These are phyloP conservation scores for Tolypocladium pustulatum DNA, from an alignment of 2,329 filamentous ascomycete species.

Conservation along the genomic window DNA sequence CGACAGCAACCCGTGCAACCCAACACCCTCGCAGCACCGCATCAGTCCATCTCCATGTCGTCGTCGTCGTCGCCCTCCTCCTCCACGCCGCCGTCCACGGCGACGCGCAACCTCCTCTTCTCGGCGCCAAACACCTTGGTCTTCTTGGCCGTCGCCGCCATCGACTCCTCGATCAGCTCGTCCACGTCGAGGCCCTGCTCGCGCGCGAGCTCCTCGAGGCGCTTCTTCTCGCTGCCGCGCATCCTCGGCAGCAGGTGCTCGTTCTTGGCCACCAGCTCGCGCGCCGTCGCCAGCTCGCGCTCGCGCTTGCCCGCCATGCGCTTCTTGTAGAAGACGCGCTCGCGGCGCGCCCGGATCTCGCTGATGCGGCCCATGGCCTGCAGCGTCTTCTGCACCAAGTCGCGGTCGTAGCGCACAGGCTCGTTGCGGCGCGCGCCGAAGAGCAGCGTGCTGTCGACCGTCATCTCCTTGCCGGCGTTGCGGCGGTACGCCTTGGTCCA, in stretches of 20 bases:
- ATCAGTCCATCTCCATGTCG: slow-evolving; percentile 22
- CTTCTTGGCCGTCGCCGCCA: slow-evolving; percentile 13
- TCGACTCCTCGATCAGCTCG: slow-evolving; percentile 27
- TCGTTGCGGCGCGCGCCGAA: slow-evolving; percentile 91
- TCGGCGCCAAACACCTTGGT: slow-evolving; percentile 32
- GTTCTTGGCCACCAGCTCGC: slow-evolving; percentile 84
- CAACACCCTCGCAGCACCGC: neutral
- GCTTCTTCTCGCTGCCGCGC: slow-evolving; percentile 50
- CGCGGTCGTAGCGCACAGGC: slow-evolving; percentile 90
- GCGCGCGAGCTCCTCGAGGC: slow-evolving; percentile 44
- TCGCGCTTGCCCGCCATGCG: slow-evolving; percentile 87
- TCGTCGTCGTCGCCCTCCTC: slow-evolving; percentile 10
- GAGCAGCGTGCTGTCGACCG: slow-evolving; percentile 85
- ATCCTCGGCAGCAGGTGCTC: slow-evolving; percentile 79
- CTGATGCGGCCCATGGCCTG: slow-evolving; percentile 83
- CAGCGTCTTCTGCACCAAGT: slow-evolving; percentile 77
- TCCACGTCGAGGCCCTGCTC: slow-evolving; percentile 36
- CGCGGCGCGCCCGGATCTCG: slow-evolving; percentile 74
- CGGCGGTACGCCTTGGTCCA: slow-evolving; percentile 94
- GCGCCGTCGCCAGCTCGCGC: slow-evolving; percentile 65
- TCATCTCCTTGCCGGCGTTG: slow-evolving; percentile 71
- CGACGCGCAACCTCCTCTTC: slow-evolving; percentile 26
- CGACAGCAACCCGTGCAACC: neutral
- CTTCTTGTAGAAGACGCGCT: slow-evolving; percentile 88
- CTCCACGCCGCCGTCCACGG: slow-evolving; percentile 24